Percentiles rank a stretch among this genome's conserved stretches.
Evolutionary conservation across 768 basidiomycete genomes (phyloP).

Genomic region (Russula sp.): DNA sequence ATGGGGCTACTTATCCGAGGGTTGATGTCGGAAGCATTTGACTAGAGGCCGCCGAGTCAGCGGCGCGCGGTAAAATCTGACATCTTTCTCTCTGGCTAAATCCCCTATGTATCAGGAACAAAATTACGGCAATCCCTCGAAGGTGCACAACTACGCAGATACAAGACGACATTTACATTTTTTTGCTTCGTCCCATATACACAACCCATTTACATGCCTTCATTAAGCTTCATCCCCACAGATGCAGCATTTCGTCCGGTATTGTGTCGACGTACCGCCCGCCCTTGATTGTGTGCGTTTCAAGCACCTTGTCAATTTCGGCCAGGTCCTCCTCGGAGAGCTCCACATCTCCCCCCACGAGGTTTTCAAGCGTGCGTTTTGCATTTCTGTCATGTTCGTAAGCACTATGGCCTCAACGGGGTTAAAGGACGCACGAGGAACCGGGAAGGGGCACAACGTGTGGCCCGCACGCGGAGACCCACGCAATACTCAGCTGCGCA

Average conservation of each 20-base stretch:
- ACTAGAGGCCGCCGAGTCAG: too few species aligned
- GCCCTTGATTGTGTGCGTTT: slow-evolving; percentile 35
- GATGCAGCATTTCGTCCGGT: slow-evolving; percentile 23
- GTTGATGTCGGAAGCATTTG: too few species aligned
- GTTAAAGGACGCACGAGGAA: slow-evolving; percentile 31
- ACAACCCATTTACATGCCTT: neutral
- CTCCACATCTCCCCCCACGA: slow-evolving; percentile 36
- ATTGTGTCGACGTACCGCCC: slow-evolving; percentile 33
- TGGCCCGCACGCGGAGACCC: slow-evolving; percentile 33
- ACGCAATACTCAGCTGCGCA: slow-evolving; percentile 37
- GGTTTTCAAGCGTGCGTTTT: slow-evolving; percentile 40
- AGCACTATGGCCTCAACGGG: neutral
- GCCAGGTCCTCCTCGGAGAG: slow-evolving; percentile 32
- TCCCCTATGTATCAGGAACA: too few species aligned
- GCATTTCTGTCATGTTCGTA: slow-evolving; percentile 28
- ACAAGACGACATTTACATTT: neutral
- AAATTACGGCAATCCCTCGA: too few species aligned
- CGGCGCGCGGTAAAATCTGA: too few species aligned
- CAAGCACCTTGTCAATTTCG: slow-evolving; percentile 36
- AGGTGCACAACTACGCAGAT: neutral
- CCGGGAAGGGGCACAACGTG: slow-evolving; percentile 46
- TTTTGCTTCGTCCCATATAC: neutral
- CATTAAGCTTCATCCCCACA: slow-evolving; percentile 33
- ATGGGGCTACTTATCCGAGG: too few species aligned
- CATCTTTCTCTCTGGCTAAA: too few species aligned